A percentile compares a stretch with the other conserved stretches of the same genome.
phyloP scores from a whole-genome alignment of 768 basidiomycete species.

The Auriscalpium orientale region DNA sequence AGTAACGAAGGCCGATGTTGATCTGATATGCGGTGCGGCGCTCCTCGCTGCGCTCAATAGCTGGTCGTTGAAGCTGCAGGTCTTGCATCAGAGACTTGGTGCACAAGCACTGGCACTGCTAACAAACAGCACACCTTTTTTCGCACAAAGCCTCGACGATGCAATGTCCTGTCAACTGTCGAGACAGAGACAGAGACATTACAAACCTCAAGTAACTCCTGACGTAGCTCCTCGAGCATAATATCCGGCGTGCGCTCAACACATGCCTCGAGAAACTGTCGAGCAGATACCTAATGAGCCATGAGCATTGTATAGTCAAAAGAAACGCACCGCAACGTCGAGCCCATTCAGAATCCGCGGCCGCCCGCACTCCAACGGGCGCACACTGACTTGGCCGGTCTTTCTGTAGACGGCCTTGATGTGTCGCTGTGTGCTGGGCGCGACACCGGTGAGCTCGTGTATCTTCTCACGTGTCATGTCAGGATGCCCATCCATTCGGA shows the following conservation, averaged over 20 bases:
- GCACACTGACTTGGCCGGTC: neutral
- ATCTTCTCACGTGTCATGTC: neutral
- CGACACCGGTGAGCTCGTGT: neutral
- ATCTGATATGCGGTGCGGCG: slow-evolving; percentile 2
- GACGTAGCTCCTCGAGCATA: neutral
- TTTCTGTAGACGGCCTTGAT: neutral
- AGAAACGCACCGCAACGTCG: neutral
- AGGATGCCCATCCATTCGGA: neutral
- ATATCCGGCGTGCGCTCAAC: neutral
- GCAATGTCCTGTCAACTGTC: neutral
- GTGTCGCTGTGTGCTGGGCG: neutral
- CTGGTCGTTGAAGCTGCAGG: neutral
- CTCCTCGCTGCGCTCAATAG: slow-evolving; percentile 15
- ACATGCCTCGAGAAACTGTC: neutral
- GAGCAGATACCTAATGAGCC: neutral
- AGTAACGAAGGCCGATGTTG: slow-evolving; percentile 8
- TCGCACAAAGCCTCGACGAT: neutral
- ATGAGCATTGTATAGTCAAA: neutral
- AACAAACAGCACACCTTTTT: neutral
- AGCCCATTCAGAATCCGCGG: neutral
- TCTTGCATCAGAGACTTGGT: no score
- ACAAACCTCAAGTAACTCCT: neutral
- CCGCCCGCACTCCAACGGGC: neutral
- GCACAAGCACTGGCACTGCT: no score
- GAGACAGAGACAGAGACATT: neutral